A percentile compares a stretch with the other conserved stretches of the same genome.
Conservation (phyloP, 2,329 filamentous ascomycete species). For the Dactylellina haptotyla region DNA sequence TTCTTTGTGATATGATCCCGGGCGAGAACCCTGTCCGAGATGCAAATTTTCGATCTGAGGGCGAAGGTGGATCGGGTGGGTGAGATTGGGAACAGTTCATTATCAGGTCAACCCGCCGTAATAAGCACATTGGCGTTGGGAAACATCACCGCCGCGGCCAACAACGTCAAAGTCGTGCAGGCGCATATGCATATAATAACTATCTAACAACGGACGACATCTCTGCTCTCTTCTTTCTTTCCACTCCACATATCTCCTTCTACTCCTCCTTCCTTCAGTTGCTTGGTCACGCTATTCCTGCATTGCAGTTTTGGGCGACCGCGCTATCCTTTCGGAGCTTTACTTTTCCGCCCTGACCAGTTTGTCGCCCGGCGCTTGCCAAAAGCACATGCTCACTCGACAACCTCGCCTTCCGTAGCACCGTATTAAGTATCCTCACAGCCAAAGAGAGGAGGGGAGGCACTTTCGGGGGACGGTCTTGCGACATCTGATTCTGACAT, state of each 20-base stretch:
- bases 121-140: background rate
- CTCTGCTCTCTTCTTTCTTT: no score
- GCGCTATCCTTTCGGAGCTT: no score
- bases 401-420: background rate
- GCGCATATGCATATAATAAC: background rate
- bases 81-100: constrained; percentile 9
- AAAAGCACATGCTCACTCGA: constrained; percentile 23
- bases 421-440: background rate
- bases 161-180: background rate
- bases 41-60: no score
- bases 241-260: no score
- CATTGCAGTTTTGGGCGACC: background rate
- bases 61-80: background rate
- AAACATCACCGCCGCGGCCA: background rate
- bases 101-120: constrained; percentile 14
- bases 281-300: no score
- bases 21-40: no score
- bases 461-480: no score
- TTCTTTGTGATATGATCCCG: no score
- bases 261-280: no score
- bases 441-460: no score
- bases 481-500: constrained; percentile 32
- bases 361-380: background rate
- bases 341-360: no score
- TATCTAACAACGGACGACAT: no score